Conservation (phyloP, 129 eudicot species). For the Silybum marianum region DNA sequence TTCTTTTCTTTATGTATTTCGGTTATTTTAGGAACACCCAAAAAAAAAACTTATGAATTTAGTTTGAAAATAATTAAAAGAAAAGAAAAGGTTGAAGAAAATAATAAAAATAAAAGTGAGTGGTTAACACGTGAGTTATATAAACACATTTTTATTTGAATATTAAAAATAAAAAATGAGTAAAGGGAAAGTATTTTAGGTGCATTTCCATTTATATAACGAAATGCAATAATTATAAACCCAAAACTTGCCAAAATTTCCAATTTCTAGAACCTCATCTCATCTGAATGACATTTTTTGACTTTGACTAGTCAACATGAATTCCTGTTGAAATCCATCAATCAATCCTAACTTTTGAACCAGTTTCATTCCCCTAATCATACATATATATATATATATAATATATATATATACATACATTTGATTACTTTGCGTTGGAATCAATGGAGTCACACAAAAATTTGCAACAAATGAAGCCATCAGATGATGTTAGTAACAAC, state of each 20-base stretch:
- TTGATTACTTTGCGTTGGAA: constrained; percentile 24
- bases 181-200: no score
- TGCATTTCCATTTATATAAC: neutral
- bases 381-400: neutral
- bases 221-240: neutral
- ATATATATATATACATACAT: neutral
- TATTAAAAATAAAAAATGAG: no score
- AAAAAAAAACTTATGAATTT: no score
- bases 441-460: constrained; percentile 23
- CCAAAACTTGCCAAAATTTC: neutral
- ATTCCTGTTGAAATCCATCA: neutral
- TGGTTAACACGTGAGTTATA: neutral
- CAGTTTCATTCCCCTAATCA: neutral
- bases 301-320: constrained; percentile 37
- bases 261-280: constrained; percentile 19
- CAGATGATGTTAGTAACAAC: constrained; percentile 15
- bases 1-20: no score
- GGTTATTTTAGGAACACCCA: neutral
- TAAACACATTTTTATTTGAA: no score
- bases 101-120: no score
- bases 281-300: constrained; percentile 9
- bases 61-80: no score
- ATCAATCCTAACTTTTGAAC: neutral
- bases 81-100: no score
- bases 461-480: neutral